Evolutionary conservation across 768 basidiomycete genomes (phyloP), one percentile per base, ranked within the genome.

Genomic region (Fomitopsis pulvina): DNA sequence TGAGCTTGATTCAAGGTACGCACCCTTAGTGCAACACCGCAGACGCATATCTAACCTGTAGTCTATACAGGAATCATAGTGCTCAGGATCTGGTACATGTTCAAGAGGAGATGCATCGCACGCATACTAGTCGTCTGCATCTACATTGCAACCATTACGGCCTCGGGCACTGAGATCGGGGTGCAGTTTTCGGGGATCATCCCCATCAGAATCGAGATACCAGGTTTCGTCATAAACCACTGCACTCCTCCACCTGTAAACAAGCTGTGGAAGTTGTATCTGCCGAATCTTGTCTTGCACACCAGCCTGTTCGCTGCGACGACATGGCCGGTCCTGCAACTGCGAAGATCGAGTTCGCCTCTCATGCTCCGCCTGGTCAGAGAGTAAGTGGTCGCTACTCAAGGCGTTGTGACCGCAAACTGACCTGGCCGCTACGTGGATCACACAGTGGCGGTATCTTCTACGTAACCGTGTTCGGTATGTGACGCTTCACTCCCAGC

Each of bases 1-100:
- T 56, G 14, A 50, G 48, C 10, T 22, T 54, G 16, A 51, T 54
- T 4, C 53, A 59, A 47, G 52, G 56, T 55, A 20, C 25, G 51
- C n/a, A 12, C 25, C 14, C 27, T 11, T 12, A 32, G 8, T 25
- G 18, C 32, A 5, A 46, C n/a, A 16, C 28, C 21, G 10, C 14
- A 27, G 21, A 11, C 11, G 10, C 21, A 45, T 22, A 16, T 22
- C 11, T n/a, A n/a, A 21, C 1, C 18, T 9, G 3, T 26, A 41
- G 22, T 26, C 18, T 12, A 4, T 38, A 40, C 12, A 57, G 58
- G 53, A 11, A 53, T 60, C 46, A 52, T 60, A 28, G 58, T 60
- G 18, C 45, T 60, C 21, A 56, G 58, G 9, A 57, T 57, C 12
- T 60, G 58, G 52, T 55, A 57, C 37, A 52, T 60, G 24, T 60